A percentile compares a stretch with the other conserved stretches of the same genome.
phyloP scores from a whole-genome alignment of 129 eudicot species.

The Pseudognaphalium luteoalbum region DNA sequence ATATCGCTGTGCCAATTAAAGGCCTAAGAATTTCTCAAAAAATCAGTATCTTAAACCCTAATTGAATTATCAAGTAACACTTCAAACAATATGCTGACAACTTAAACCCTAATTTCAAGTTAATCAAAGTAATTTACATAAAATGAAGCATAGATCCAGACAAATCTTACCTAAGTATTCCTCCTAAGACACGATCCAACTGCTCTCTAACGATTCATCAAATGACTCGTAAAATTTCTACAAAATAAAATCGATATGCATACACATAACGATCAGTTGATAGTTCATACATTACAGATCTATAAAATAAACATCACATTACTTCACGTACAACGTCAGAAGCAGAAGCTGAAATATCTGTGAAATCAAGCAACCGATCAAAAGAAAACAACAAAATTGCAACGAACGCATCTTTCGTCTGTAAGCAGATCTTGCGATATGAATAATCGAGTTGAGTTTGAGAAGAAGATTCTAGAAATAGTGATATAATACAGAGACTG shows the following conservation, averaged over 20 bases:
- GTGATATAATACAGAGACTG: not conserved
- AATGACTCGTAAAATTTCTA: constrained; percentile 78
- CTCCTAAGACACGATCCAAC: constrained; percentile 87
- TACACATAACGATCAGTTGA: not conserved
- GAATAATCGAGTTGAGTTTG: constrained; percentile 9
- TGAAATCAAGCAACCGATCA: constrained; percentile 51
- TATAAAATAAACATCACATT: constrained; percentile 3
- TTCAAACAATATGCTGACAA: not conserved
- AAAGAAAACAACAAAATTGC: constrained; percentile 39
- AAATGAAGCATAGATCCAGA: not conserved
- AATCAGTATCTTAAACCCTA: not conserved
- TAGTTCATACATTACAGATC: constrained; percentile 32
- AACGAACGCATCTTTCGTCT: constrained; percentile 24
- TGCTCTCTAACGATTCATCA: constrained; percentile 74
- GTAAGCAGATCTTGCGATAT: not conserved
- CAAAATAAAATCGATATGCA: constrained; percentile 3
- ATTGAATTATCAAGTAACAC: not conserved
- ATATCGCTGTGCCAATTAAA: too few relatives aligned
- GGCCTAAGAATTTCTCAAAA: too few relatives aligned
- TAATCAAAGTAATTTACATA: not conserved
- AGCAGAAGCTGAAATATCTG: constrained; percentile 64
- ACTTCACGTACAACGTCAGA: constrained; percentile 57
- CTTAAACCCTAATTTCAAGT: not conserved
- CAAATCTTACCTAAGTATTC: constrained; percentile 60
- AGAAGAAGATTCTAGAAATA: constrained; percentile 20